Evolutionary conservation across 768 basidiomycete species (phyloP).

Genomic region (Ephemerocybe angulata): DNA sequence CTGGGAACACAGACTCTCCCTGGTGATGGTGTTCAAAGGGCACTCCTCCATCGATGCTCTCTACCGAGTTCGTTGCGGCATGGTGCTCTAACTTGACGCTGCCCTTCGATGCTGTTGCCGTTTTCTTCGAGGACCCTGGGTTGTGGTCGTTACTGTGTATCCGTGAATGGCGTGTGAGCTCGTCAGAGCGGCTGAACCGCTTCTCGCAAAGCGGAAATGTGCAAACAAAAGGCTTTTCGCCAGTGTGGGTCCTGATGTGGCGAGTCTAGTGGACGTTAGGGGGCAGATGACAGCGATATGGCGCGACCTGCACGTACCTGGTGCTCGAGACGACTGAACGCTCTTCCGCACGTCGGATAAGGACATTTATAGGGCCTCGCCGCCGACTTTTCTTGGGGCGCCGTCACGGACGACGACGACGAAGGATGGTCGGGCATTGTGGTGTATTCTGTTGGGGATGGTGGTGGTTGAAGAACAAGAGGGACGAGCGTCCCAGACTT

Average conservation of each 20-base stretch:
- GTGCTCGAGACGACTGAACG: constrained; percentile 95
- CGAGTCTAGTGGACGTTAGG: constrained; percentile 64
- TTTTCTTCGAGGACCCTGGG: constrained; percentile 17
- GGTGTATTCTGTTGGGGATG: background rate
- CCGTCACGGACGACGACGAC: constrained; percentile 7
- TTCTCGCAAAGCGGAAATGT: constrained; percentile 94
- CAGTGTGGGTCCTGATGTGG: constrained; percentile 97
- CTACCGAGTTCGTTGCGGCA: background rate
- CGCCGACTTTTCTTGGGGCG: constrained; percentile 30
- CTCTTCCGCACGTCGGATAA: constrained; percentile 84
- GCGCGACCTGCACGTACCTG: constrained; percentile 50
- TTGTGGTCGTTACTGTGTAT: constrained; percentile 75
- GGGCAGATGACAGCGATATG: constrained; percentile 3
- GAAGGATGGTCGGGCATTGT: constrained; percentile 14
- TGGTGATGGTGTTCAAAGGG: background rate
- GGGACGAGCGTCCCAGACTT: background rate
- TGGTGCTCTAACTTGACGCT: background rate
- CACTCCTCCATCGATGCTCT: background rate
- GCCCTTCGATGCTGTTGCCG: constrained; percentile 16
- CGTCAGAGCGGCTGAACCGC: constrained; percentile 96
- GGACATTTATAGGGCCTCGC: constrained; percentile 94
- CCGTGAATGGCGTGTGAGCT: constrained; percentile 91
- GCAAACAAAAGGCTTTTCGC: constrained; percentile 96
- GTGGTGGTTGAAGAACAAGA: background rate
- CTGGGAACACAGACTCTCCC: background rate